A percentile compares a stretch with the other conserved stretches of the same genome.
Evolutionary conservation across 257 asterid species (phyloP).

Genomic region (Cruciata laevipes): DNA sequence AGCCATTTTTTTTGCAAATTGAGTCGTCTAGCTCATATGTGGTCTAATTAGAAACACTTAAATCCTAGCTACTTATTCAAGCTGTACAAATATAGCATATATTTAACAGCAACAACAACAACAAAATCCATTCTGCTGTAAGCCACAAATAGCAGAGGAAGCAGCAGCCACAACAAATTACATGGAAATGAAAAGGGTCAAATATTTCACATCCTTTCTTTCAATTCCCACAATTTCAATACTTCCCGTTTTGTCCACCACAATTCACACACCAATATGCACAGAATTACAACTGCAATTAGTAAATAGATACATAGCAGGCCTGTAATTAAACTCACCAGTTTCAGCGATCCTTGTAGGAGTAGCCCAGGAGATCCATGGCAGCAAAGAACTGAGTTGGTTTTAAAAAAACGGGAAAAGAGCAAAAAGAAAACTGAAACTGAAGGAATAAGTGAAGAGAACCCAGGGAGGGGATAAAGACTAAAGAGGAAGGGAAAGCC

Average conservation of each 20-base stretch:
- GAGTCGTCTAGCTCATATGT: background rate
- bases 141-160: background rate
- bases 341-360: background rate
- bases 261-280: background rate
- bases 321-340: background rate
- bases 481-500: background rate
- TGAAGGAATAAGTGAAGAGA: background rate
- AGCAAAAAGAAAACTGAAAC: background rate
- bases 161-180: background rate
- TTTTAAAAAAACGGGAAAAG: background rate
- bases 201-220: background rate
- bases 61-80: no score
- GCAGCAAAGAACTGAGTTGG: background rate
- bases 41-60: background rate
- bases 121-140: background rate
- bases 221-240: background rate
- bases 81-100: background rate
- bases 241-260: background rate
- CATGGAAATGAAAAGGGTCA: background rate
- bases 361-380: background rate
- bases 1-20: background rate
- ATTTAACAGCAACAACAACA: background rate
- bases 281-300: background rate
- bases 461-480: background rate
- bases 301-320: background rate